Evolutionary conservation across 352 stramenopile genomes (phyloP).

Genomic region (Phytophthora litchii): DNA sequence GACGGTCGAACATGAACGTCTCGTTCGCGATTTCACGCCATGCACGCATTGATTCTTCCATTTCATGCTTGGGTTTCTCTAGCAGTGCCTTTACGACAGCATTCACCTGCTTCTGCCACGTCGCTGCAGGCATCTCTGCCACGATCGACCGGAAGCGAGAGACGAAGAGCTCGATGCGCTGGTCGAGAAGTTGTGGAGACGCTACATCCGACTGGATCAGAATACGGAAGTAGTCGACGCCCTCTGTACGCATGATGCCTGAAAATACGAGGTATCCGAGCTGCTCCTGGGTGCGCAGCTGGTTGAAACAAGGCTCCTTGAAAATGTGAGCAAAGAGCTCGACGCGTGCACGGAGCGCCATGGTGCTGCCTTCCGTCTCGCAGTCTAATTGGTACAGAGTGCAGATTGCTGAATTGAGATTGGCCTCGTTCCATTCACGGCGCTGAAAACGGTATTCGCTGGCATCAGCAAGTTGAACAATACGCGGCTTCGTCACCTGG

Average conservation of each 20-base stretch:
- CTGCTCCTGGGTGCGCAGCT: constrained; percentile 93
- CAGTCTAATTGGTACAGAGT: constrained; percentile 69
- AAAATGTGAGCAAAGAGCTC: constrained; percentile 89
- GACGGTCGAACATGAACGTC: constrained; percentile 74
- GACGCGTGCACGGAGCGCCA: constrained; percentile 52
- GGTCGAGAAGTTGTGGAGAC: constrained; percentile 64
- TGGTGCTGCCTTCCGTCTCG: constrained; percentile 51
- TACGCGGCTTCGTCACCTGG: constrained; percentile 49
- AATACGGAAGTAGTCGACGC: constrained; percentile 74
- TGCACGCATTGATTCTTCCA: constrained; percentile 63
- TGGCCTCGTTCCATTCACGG: constrained; percentile 70
- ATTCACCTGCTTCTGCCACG: constrained; percentile 63
- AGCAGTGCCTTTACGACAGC: constrained; percentile 61
- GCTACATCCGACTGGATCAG: constrained; percentile 85
- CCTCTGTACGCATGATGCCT: constrained; percentile 45
- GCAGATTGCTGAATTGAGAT: constrained; percentile 81
- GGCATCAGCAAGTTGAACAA: constrained; percentile 59
- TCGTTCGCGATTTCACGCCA: constrained; percentile 73
- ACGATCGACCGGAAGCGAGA: constrained; percentile 47
- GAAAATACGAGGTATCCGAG: constrained; percentile 91
- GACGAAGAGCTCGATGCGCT: constrained; percentile 79
- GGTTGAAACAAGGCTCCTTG: constrained; percentile 92
- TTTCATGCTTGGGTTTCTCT: constrained; percentile 77
- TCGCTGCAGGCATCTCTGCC: constrained; percentile 33
- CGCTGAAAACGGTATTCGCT: constrained; percentile 61